Evolutionary conservation across 768 basidiomycete species (phyloP).

Genomic region (Psilocybe subaeruginosa): DNA sequence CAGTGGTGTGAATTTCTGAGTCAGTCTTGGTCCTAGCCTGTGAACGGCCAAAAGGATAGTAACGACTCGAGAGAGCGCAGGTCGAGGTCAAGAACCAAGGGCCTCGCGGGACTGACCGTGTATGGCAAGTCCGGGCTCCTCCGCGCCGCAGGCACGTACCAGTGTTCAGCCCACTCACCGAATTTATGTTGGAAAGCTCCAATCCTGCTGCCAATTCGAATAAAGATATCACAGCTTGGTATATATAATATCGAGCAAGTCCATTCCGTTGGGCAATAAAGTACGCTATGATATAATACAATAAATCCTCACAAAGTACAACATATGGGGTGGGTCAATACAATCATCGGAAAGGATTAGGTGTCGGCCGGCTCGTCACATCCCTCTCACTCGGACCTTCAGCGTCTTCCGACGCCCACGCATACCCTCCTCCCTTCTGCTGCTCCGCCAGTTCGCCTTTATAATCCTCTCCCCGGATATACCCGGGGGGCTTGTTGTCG

Average conservation of each 20-base stretch:
- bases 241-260: background rate
- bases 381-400: constrained; percentile 41
- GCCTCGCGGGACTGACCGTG: too few relatives aligned
- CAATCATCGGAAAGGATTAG: constrained; percentile 17
- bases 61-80: too few relatives aligned
- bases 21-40: too few relatives aligned
- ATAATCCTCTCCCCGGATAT: constrained; percentile 34
- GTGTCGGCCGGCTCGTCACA: constrained; percentile 39
- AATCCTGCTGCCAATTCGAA: too few relatives aligned
- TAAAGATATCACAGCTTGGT: too few relatives aligned
- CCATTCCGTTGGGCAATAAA: background rate
- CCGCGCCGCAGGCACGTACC: too few relatives aligned
- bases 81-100: too few relatives aligned
- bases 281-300: background rate
- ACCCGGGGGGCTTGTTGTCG: constrained; percentile 52
- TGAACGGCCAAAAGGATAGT: too few relatives aligned
- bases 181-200: too few relatives aligned
- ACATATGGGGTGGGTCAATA: background rate
- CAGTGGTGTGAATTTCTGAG: too few relatives aligned
- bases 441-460: constrained; percentile 33
- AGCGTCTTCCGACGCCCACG: constrained; percentile 33
- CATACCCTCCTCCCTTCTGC: constrained; percentile 53
- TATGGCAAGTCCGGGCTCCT: too few relatives aligned
- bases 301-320: background rate
- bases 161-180: too few relatives aligned